phyloP scores from a whole-genome alignment of 805 yeast genomes.

The Candida peoriensis region DNA sequence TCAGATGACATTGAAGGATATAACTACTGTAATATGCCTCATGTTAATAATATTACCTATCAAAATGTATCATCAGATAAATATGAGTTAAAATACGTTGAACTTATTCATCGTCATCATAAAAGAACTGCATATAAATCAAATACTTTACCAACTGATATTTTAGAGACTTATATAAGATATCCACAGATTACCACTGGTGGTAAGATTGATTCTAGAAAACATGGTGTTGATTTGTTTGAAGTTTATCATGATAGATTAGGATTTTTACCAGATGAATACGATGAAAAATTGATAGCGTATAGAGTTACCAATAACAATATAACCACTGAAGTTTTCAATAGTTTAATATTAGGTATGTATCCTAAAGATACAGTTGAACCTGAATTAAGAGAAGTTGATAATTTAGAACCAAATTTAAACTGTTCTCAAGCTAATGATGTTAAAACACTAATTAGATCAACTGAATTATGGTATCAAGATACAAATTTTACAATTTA shows the following conservation, averaged over 20 bases:
- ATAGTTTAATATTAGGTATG: slow-evolving; percentile 32
- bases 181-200: slow-evolving; percentile 36
- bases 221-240: slow-evolving; percentile 35
- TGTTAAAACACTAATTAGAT: slow-evolving; percentile 22
- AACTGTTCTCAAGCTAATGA: slow-evolving; percentile 29
- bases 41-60: slow-evolving; percentile 26
- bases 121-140: slow-evolving; percentile 36
- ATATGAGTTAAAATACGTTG: slow-evolving; percentile 32
- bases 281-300: slow-evolving; percentile 25
- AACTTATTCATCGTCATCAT: slow-evolving; percentile 39
- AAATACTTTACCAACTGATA: slow-evolving; percentile 31
- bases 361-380: slow-evolving; percentile 28
- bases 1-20: slow-evolving; percentile 29
- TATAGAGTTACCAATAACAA: slow-evolving; percentile 35
- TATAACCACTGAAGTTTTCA: slow-evolving; percentile 37
- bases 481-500: slow-evolving; percentile 28
- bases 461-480: slow-evolving; percentile 30
- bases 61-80: slow-evolving; percentile 22
- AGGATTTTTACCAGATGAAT: slow-evolving; percentile 30
- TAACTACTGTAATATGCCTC: slow-evolving; percentile 43
- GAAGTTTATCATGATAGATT: slow-evolving; percentile 32
- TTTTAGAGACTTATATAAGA: slow-evolving; percentile 23
- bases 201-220: slow-evolving; percentile 34
- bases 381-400: slow-evolving; percentile 30
- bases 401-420: slow-evolving; percentile 33